Conservation (phyloP, 139 green algal genomes). For the Auxenochlorella protothecoides region DNA sequence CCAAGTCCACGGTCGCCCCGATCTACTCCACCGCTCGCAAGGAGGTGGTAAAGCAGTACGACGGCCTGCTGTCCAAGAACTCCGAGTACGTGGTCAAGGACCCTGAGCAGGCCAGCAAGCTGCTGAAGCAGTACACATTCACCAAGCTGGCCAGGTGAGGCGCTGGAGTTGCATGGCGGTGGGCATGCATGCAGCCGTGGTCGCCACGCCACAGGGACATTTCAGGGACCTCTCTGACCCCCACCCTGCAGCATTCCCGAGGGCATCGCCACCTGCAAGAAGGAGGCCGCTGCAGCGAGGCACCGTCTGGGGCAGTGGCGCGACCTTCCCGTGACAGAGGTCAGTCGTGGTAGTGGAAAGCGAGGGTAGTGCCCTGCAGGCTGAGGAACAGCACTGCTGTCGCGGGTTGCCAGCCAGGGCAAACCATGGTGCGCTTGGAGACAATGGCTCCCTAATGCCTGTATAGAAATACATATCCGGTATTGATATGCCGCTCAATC, state of each 20-base stretch:
- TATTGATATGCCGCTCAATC: no score
- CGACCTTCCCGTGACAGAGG: conserved; percentile 37
- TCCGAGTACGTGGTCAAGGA: conserved; percentile 59
- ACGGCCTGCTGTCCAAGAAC: conserved; percentile 37
- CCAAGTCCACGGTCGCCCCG: conserved; percentile 19
- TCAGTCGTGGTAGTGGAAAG: not conserved
- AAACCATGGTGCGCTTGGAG: no score
- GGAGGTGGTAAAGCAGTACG: conserved; percentile 32
- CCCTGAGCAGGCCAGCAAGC: conserved; percentile 31
- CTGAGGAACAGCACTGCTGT: not conserved
- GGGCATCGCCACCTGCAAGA: conserved; percentile 12
- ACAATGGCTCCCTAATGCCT: no score
- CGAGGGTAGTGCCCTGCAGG: not conserved
- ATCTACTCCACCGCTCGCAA: conserved; percentile 13
- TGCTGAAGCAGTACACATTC: conserved; percentile 52
- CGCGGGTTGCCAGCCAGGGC: no score
- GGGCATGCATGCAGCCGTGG: no score
- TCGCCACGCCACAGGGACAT: no score
- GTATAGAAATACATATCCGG: no score
- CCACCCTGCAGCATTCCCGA: conserved; percentile 29
- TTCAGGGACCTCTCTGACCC: not conserved
- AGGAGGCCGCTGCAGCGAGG: conserved; percentile 29
- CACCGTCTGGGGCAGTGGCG: conserved; percentile 16
- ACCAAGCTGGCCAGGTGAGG: conserved; percentile 50
- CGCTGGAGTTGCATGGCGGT: no score